phyloP scores from a whole-genome alignment of 148 eudicot genomes.

The Tetragonia tetragonoides region DNA sequence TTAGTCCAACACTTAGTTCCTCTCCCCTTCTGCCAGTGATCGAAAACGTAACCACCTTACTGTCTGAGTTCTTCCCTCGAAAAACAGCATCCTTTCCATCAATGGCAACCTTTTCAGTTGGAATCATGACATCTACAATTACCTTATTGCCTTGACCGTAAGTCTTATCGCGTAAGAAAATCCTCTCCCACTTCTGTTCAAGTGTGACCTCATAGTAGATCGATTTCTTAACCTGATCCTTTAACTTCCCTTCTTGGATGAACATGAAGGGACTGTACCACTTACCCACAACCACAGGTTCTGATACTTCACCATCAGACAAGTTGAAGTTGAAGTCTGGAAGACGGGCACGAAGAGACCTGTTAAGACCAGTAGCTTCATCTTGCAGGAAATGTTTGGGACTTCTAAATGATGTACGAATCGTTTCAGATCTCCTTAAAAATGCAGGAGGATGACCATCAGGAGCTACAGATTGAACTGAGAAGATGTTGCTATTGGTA shows the following conservation, averaged over 20 bases:
- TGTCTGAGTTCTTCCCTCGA: constrained; percentile 9
- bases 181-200: constrained; percentile 27
- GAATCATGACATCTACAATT: constrained; percentile 22
- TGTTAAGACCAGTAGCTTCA: constrained; percentile 34
- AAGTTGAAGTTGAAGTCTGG: constrained; percentile 36
- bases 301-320: constrained; percentile 28
- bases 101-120: constrained; percentile 21
- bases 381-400: constrained; percentile 30
- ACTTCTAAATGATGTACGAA: not conserved
- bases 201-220: constrained; percentile 30
- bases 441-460: constrained; percentile 53
- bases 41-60: constrained; percentile 36
- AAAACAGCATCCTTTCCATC: constrained; percentile 27
- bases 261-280: constrained; percentile 78
- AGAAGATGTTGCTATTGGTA: not conserved
- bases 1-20: constrained; percentile 31
- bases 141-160: constrained; percentile 2
- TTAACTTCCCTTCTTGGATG: constrained; percentile 35
- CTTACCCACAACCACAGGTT: constrained; percentile 41
- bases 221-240: constrained; percentile 17
- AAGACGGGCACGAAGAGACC: constrained; percentile 30
- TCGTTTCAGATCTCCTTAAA: constrained; percentile 19
- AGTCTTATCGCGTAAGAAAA: constrained; percentile 10
- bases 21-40: not conserved
- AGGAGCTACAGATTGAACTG: constrained; percentile 40